phyloP scores from a whole-genome alignment of 257 asterid species.

The Echites panduratus region DNA sequence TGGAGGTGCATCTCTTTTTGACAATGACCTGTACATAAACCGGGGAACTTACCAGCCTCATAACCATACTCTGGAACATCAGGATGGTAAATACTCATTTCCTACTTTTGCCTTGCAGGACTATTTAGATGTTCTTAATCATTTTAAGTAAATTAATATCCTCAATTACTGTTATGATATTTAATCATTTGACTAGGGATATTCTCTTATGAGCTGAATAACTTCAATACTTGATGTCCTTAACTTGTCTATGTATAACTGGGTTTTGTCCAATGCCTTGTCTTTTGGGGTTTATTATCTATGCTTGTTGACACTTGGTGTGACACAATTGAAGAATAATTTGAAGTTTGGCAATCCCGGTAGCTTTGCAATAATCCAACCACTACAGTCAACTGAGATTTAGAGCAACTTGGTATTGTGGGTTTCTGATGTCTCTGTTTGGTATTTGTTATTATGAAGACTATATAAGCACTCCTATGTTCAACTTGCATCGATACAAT shows the following conservation, averaged over 20 bases:
- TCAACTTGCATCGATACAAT: not conserved
- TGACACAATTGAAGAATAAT: not conserved
- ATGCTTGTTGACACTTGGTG: not conserved
- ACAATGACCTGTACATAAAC: slow-evolving; percentile 33
- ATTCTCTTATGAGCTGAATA: not conserved
- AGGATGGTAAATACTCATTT: slow-evolving; percentile 39
- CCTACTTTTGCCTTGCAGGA: not conserved
- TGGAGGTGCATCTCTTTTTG: slow-evolving; percentile 44
- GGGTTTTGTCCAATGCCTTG: not conserved
- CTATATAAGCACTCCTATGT: not conserved
- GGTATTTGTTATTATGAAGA: not conserved
- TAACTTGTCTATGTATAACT: not conserved
- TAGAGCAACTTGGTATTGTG: not conserved
- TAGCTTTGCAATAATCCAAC: not conserved
- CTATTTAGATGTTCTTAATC: not conserved
- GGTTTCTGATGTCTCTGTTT: not conserved
- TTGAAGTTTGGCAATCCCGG: not conserved
- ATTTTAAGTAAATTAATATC: not conserved
- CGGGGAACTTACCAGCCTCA: slow-evolving; percentile 41
- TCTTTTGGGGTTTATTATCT: not conserved
- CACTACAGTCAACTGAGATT: not conserved
- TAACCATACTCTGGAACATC: slow-evolving; percentile 34
- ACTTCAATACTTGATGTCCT: not conserved
- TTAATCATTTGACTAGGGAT: not conserved
- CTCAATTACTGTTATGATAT: not conserved